Conservation (phyloP, 2,329 filamentous ascomycete genomes). For the Mollisiaceae sp. region DNA sequence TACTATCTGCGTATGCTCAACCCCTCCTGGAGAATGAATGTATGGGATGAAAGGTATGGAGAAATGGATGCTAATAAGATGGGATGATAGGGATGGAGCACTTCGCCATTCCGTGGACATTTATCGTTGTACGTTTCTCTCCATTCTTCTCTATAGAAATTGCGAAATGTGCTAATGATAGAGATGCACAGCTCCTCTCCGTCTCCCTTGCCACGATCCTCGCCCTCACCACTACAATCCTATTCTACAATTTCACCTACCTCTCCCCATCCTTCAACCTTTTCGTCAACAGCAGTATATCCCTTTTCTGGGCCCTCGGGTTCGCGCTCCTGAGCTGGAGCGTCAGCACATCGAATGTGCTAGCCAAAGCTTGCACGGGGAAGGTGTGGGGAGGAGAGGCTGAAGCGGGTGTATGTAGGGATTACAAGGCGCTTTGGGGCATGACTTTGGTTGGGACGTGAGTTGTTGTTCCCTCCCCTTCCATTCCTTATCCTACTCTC, state of each 20-base stretch:
- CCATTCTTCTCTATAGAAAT: background rate
- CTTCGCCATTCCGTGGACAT: constrained; percentile 39
- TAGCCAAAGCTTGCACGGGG: constrained; percentile 34
- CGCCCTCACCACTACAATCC: constrained; percentile 35
- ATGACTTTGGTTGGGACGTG: constrained; percentile 39
- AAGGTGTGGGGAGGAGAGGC: constrained; percentile 33
- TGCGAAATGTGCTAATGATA: background rate
- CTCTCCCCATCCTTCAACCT: constrained; percentile 39
- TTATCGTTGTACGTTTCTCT: constrained; percentile 33
- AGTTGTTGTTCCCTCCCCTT: too few relatives aligned
- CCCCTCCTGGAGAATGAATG: background rate
- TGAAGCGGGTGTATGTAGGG: constrained; percentile 37
- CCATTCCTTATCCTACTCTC: too few relatives aligned
- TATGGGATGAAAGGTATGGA: background rate
- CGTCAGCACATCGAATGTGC: constrained; percentile 33
- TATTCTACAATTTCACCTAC: constrained; percentile 41
- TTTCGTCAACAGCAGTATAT: constrained; percentile 33
- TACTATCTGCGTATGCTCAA: constrained; percentile 36
- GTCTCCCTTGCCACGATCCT: constrained; percentile 36
- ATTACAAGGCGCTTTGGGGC: constrained; percentile 40
- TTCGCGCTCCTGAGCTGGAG: constrained; percentile 38
- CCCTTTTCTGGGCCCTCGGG: constrained; percentile 36
- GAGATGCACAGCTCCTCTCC: constrained; percentile 27
- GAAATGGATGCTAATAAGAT: background rate
- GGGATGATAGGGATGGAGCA: constrained; percentile 28